Percentiles rank a stretch among this genome's conserved stretches.
Evolutionary conservation across 345 rosid genomes (phyloP).

Genomic region (Raphanus sativus): DNA sequence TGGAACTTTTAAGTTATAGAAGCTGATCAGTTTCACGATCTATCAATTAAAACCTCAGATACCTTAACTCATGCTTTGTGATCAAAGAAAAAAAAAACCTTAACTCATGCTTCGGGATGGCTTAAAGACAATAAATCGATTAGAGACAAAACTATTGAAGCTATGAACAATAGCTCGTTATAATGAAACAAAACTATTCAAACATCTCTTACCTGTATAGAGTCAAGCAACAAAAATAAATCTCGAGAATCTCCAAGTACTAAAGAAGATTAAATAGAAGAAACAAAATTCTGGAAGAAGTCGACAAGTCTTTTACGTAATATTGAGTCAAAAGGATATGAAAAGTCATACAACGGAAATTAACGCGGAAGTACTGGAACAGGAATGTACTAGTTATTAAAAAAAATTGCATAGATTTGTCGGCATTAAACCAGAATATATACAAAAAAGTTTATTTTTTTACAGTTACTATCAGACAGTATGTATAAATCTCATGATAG

Average conservation of each 20-base stretch:
- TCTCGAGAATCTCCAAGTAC: slow-evolving; percentile 12
- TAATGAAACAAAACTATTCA: background rate
- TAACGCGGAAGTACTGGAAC: background rate
- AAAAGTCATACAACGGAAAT: slow-evolving; percentile 1
- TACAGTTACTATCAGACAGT: too few species aligned
- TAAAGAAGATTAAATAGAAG: background rate
- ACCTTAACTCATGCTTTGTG: too few species aligned
- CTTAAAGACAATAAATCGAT: too few species aligned
- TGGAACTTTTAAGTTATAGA: background rate
- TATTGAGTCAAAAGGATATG: background rate
- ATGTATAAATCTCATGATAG: too few species aligned
- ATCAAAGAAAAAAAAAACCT: too few species aligned
- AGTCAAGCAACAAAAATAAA: background rate
- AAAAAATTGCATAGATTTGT: background rate
- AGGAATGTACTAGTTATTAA: background rate
- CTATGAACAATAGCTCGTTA: background rate
- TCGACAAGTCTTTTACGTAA: slow-evolving; percentile 20
- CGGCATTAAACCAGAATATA: too few species aligned
- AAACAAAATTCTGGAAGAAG: slow-evolving; percentile 16
- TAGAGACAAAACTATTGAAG: background rate
- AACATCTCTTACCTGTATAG: background rate
- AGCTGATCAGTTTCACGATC: background rate
- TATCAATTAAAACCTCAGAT: background rate
- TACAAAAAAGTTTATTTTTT: too few species aligned
- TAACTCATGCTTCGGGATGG: too few species aligned